A percentile compares a stretch with the other conserved stretches of the same genome.
phyloP scores from a whole-genome alignment of 257 asterid species.

The Knoxia roxburghii region DNA sequence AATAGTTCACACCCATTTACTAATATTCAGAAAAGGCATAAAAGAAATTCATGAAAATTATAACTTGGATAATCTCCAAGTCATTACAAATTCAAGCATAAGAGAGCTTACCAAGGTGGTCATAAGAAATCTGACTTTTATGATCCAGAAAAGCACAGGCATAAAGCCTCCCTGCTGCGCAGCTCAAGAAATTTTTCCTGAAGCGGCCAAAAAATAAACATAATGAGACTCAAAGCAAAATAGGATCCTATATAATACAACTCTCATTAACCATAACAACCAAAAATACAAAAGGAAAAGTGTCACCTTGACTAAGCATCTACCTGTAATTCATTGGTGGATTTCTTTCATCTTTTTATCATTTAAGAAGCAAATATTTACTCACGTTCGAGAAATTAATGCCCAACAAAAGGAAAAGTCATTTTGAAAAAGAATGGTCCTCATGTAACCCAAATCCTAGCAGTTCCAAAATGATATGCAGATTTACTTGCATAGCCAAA shows the following conservation, averaged over 20 bases:
- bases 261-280: background rate
- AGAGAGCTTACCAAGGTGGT: conserved; percentile 59
- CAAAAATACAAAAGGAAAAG: background rate
- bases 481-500: background rate
- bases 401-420: background rate
- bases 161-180: conserved; percentile 66
- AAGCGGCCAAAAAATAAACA: conserved; percentile 20
- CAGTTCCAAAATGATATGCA: background rate
- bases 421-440: background rate
- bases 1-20: background rate
- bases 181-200: conserved; percentile 93
- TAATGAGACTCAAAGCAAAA: conserved; percentile 1
- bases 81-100: background rate
- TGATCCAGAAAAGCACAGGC: conserved; percentile 56
- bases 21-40: background rate
- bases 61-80: background rate
- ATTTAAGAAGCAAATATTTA: background rate
- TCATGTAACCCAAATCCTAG: conserved; percentile 1
- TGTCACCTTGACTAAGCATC: background rate
- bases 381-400: background rate
- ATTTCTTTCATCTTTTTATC: background rate
- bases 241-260: background rate
- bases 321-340: background rate
- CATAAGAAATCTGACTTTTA: conserved; percentile 47
- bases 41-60: background rate